These are phyloP conservation scores for Fusarium lyarnte DNA, from an alignment of 2,329 filamentous ascomycete genomes.

Conservation along the genomic window DNA sequence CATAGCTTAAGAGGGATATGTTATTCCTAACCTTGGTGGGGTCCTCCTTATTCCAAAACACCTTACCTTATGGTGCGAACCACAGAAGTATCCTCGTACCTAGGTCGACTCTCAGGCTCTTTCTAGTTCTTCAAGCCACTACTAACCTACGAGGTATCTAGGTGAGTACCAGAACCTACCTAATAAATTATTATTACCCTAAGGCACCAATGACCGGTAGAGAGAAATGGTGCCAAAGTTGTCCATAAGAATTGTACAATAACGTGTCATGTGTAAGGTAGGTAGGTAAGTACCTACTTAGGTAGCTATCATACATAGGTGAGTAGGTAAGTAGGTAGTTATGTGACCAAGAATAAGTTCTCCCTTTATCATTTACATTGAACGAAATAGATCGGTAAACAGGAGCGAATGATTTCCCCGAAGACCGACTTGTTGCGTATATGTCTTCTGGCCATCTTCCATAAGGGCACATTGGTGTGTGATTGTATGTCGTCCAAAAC, in stretches of 20 bases:
- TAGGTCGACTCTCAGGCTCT: neutral
- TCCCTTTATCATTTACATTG: slow-evolving; percentile 2
- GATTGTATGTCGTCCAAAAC: neutral
- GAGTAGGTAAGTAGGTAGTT: too few species aligned
- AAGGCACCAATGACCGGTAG: neutral
- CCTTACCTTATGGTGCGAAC: neutral
- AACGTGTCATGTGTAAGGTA: neutral
- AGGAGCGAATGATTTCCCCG: neutral
- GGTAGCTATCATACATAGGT: slow-evolving; percentile 10
- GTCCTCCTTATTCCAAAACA: too few species aligned
- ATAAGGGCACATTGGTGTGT: neutral
- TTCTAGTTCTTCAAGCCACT: neutral
- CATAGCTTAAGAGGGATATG: neutral
- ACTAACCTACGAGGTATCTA: too few species aligned
- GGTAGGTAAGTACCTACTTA: neutral
- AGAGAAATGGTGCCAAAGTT: neutral
- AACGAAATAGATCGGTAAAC: neutral
- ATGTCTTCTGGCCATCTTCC: neutral
- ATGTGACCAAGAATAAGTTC: neutral
- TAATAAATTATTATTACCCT: too few species aligned
- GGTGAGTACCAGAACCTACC: too few species aligned
- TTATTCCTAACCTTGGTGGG: neutral
- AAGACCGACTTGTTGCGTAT: neutral
- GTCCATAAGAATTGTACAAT: neutral
- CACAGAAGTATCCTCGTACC: neutral